Conservation (phyloP, 2,329 filamentous ascomycete species). For the Colletotrichum nymphaeae region DNA sequence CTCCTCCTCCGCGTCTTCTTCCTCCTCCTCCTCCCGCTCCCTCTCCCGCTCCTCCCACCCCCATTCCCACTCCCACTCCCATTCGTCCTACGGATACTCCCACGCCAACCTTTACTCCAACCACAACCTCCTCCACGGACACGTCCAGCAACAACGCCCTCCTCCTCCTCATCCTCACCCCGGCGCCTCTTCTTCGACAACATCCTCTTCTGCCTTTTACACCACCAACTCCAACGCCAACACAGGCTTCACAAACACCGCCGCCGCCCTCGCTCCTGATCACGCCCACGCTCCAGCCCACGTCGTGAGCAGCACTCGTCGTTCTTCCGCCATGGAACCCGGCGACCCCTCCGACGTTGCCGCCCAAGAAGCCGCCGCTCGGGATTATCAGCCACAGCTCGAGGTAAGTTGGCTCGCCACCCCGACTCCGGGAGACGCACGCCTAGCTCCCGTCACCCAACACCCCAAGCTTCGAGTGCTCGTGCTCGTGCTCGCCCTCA, state of each 20-base stretch:
- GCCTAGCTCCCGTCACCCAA: background rate
- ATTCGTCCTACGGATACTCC: slow-evolving; percentile 25
- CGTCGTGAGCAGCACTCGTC: slow-evolving; percentile 47
- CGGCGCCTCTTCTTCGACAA: slow-evolving; percentile 12
- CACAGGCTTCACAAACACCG: slow-evolving; percentile 11
- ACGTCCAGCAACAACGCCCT: background rate
- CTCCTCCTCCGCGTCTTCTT: slow-evolving; percentile 14
- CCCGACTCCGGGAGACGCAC: background rate
- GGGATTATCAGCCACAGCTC: slow-evolving; percentile 68
- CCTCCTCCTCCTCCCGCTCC: slow-evolving; percentile 10
- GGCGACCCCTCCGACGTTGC: slow-evolving; percentile 55
- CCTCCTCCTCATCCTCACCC: background rate
- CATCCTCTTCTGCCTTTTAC: slow-evolving; percentile 32
- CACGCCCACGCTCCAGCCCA: slow-evolving; percentile 51
- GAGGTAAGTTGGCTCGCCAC: slow-evolving; percentile 55
- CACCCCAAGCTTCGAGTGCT: background rate
- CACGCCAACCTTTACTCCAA: background rate
- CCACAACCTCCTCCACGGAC: slow-evolving; percentile 8
- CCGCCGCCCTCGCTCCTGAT: slow-evolving; percentile 1
- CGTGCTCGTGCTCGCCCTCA: background rate
- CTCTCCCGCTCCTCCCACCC: slow-evolving; percentile 23
- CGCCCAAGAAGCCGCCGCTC: slow-evolving; percentile 70
- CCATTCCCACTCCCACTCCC: slow-evolving; percentile 27
- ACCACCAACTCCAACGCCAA: slow-evolving; percentile 17
- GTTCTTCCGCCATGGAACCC: slow-evolving; percentile 38